Conservation (phyloP, 257 asterid species). For the Solanum virginianum region DNA sequence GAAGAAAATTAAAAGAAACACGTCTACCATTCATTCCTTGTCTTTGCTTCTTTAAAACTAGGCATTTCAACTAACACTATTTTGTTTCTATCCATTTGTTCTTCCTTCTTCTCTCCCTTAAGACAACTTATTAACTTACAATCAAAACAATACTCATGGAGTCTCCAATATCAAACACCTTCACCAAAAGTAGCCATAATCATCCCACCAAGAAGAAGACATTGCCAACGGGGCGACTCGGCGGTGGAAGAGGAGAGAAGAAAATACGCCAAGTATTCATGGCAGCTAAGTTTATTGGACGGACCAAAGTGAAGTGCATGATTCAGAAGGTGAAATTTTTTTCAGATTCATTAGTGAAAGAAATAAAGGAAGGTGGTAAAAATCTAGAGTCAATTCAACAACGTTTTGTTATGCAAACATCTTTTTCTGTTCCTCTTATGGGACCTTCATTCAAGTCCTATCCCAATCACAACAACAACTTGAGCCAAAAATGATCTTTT, state of each 20-base stretch:
- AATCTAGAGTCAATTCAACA: constrained; percentile 40
- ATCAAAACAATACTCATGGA: background rate
- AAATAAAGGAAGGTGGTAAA: constrained; percentile 26
- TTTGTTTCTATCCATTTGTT: background rate
- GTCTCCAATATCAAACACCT: background rate
- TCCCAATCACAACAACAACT: background rate
- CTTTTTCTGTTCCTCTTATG: constrained; percentile 65
- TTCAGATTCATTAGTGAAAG: constrained; percentile 24
- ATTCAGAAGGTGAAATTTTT: constrained; percentile 31
- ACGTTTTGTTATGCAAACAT: constrained; percentile 39
- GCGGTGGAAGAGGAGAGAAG: background rate
- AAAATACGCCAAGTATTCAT: background rate
- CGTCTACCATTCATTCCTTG: background rate
- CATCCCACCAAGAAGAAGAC: background rate
- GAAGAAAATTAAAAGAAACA: background rate
- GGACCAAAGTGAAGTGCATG: constrained; percentile 27
- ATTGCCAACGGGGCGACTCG: background rate
- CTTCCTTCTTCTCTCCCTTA: background rate
- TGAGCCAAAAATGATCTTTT: background rate
- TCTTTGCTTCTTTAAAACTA: background rate
- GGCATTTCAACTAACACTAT: background rate
- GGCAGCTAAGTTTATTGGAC: constrained; percentile 25
- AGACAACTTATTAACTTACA: background rate
- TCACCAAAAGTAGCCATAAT: background rate
- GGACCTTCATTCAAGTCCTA: background rate